Evolutionary conservation across 257 asterid species (phyloP).

Genomic region (Solanum ahanhuiri): DNA sequence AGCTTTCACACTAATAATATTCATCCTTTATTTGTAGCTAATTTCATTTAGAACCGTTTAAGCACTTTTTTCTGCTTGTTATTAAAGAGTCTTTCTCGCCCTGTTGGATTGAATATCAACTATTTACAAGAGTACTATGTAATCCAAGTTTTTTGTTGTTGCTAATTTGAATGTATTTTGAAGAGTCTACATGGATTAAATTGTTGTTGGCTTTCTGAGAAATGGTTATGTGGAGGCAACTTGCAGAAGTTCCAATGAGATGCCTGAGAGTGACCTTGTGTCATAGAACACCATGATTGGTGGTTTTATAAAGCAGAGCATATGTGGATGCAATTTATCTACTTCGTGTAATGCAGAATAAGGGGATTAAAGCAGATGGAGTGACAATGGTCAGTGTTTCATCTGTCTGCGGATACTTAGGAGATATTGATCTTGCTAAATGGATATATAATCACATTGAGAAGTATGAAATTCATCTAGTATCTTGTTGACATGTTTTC

Average conservation of each 20-base stretch:
- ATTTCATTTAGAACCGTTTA: too few species aligned
- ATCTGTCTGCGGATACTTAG: constrained; percentile 49
- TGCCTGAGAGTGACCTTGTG: constrained; percentile 36
- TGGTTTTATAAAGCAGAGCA: constrained; percentile 30
- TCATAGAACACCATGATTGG: constrained; percentile 51
- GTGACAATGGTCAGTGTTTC: constrained; percentile 48
- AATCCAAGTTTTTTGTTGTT: too few species aligned
- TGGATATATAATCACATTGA: constrained; percentile 36
- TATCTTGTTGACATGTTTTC: constrained; percentile 41
- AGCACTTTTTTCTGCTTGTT: too few species aligned
- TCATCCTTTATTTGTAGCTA: too few species aligned
- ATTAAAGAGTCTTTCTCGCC: too few species aligned
- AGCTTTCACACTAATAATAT: too few species aligned
- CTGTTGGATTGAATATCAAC: too few species aligned
- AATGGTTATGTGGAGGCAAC: constrained; percentile 35
- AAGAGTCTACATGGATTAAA: constrained; percentile 36
- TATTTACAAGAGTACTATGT: too few species aligned
- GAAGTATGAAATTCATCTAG: constrained; percentile 11
- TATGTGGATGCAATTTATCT: constrained; percentile 28
- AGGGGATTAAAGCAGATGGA: constrained; percentile 27
- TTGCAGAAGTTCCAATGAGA: constrained; percentile 13
- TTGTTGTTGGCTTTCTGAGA: constrained; percentile 39
- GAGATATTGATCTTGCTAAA: constrained; percentile 38
- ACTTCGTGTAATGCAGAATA: constrained; percentile 34
- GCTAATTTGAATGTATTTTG: too few species aligned